Conservation (phyloP, 225 moss, liverwort and hornwort species). For the Rhytidiadelphus loreus region DNA sequence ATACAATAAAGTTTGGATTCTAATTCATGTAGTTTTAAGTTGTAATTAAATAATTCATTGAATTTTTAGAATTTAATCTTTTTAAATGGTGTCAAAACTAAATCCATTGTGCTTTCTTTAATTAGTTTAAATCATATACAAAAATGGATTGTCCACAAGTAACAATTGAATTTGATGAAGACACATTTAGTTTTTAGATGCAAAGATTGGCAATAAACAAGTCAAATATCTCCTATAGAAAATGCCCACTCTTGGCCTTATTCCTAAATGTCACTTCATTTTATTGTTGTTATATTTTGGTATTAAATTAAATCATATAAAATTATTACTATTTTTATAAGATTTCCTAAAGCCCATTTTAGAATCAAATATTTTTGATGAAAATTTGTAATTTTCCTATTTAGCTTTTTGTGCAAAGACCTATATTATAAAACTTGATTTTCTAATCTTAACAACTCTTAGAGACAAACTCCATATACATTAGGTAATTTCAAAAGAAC, state of each 20-base stretch:
- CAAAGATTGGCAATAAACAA: not conserved
- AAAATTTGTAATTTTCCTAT: not conserved
- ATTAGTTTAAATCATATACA: rapidly evolving
- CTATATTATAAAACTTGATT: not conserved
- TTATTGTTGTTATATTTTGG: not conserved
- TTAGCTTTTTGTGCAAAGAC: not conserved
- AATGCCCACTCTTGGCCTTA: no score
- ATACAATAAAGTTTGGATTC: not conserved
- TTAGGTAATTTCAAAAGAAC: not conserved
- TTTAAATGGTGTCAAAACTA: not conserved
- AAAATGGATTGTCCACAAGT: not conserved
- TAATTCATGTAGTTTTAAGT: not conserved
- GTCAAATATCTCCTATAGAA: rapidly evolving
- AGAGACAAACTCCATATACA: rapidly evolving
- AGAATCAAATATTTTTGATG: no score
- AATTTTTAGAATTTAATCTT: not conserved
- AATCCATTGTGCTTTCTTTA: not conserved
- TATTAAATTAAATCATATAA: not conserved
- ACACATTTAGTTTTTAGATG: not conserved
- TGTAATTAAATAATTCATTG: not conserved
- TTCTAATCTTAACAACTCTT: not conserved
- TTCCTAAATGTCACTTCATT: not conserved
- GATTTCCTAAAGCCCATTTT: not conserved
- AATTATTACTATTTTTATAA: no score
- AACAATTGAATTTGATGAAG: rapidly evolving